Conservation (phyloP, 2,329 filamentous ascomycete genomes). For the Aspergillus pseudotamarii region DNA sequence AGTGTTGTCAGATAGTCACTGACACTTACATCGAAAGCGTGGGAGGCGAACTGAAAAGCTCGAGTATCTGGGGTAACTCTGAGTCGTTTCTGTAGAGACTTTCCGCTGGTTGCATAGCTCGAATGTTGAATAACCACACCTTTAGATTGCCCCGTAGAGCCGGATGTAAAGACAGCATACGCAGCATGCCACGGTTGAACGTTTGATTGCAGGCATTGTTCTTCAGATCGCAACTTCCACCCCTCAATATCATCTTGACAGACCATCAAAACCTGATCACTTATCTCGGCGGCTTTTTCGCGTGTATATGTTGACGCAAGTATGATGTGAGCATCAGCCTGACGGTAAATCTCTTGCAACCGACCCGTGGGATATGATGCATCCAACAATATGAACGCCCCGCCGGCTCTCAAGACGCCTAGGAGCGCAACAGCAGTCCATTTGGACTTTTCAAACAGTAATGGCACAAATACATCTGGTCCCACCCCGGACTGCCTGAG, state of each 20-base stretch:
- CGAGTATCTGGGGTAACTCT: constrained; percentile 38
- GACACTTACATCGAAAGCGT: constrained; percentile 45
- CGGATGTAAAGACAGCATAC: constrained; percentile 24
- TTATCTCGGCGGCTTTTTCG: neutral
- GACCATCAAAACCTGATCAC: neutral
- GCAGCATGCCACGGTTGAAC: neutral
- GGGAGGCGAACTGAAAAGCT: constrained; percentile 35
- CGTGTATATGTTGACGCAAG: neutral
- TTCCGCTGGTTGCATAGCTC: neutral
- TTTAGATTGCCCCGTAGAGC: constrained; percentile 13
- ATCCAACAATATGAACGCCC: constrained; percentile 23
- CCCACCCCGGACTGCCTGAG: constrained; percentile 33
- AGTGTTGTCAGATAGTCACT: constrained; percentile 36
- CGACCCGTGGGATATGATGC: constrained; percentile 13
- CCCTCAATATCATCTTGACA: neutral
- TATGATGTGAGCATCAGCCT: neutral
- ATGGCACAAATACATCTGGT: constrained; percentile 27
- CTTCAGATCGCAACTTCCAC: no score
- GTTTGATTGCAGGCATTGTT: no score
- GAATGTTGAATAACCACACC: constrained; percentile 42
- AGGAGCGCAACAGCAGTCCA: constrained; percentile 30
- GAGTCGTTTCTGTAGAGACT: neutral
- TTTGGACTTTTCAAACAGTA: constrained; percentile 29
- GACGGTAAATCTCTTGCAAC: constrained; percentile 4
- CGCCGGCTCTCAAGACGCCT: constrained; percentile 28